Conservation (phyloP, 768 basidiomycete species). For the Boletus sp. region DNA sequence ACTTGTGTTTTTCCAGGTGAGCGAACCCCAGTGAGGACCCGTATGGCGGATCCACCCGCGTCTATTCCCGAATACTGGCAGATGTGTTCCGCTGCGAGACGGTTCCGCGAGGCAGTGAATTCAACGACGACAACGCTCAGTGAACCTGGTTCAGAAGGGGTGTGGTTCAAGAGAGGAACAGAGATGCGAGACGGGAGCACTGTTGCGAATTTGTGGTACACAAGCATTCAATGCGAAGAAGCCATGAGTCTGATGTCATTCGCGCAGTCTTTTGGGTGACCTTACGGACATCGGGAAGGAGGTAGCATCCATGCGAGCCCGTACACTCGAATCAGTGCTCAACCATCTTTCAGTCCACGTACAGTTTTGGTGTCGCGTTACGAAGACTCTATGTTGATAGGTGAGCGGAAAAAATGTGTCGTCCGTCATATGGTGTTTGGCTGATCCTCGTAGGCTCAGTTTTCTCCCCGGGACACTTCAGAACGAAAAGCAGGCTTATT, state of each 20-base stretch:
- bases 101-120: slow-evolving; percentile 46
- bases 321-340: not conserved
- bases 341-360: slow-evolving; percentile 51
- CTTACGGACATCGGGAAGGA: slow-evolving; percentile 54
- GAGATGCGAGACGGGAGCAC: slow-evolving; percentile 55
- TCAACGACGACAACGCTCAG: slow-evolving; percentile 15
- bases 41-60: slow-evolving; percentile 58
- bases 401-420: slow-evolving; percentile 33
- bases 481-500: slow-evolving; percentile 50
- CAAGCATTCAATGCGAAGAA: not conserved
- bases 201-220: slow-evolving; percentile 63
- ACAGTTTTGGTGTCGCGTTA: slow-evolving; percentile 55
- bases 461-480: slow-evolving; percentile 57
- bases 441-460: slow-evolving; percentile 44
- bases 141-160: slow-evolving; percentile 18
- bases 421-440: not conserved
- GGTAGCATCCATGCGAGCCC: slow-evolving; percentile 35
- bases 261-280: slow-evolving; percentile 56
- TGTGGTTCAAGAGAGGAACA: slow-evolving; percentile 46
- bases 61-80: slow-evolving; percentile 68
- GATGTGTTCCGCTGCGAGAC: slow-evolving; percentile 55
- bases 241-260: not conserved
- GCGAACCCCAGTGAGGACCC: slow-evolving; percentile 69
- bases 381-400: slow-evolving; percentile 64
- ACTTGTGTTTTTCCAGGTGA: slow-evolving; percentile 47